Conservation (phyloP, 2,329 filamentous ascomycete species). For the Diaporthe sp. region DNA sequence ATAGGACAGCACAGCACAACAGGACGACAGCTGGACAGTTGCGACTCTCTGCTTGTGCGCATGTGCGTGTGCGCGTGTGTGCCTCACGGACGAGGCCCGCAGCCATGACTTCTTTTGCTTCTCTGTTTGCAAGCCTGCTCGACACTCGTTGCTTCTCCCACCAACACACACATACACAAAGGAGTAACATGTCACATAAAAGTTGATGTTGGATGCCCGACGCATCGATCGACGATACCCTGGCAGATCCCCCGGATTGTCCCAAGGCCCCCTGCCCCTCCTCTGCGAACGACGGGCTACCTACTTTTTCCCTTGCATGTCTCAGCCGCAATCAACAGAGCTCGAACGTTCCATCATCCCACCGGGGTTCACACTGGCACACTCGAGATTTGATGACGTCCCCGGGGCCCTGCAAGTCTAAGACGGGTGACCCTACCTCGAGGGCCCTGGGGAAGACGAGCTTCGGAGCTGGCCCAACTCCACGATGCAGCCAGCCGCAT, state of each 20-base stretch:
- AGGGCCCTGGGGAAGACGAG: background rate
- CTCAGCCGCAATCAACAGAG: slow-evolving; percentile 25
- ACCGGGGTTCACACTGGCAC: background rate
- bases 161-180: slow-evolving; percentile 3
- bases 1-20: background rate
- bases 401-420: slow-evolving; percentile 26
- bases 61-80: background rate
- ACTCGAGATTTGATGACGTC: slow-evolving; percentile 29
- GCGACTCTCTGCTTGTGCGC: slow-evolving; percentile 1
- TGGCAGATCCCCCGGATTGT: slow-evolving; percentile 29
- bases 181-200: background rate
- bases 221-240: slow-evolving; percentile 18
- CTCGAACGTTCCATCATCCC: slow-evolving; percentile 23
- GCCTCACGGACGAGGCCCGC: background rate
- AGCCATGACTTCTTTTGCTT: slow-evolving; percentile 4
- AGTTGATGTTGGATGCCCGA: background rate
- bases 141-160: slow-evolving; percentile 5
- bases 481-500: slow-evolving; percentile 18
- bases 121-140: background rate
- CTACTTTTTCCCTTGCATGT: slow-evolving; percentile 21
- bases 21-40: slow-evolving; percentile 6
- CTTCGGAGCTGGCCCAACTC: slow-evolving; percentile 15
- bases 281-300: background rate
- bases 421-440: slow-evolving; percentile 5
- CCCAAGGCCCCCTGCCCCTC: slow-evolving; percentile 4